Evolutionary conservation across 768 basidiomycete species (phyloP).

Genomic region (Cyathus striatus): DNA sequence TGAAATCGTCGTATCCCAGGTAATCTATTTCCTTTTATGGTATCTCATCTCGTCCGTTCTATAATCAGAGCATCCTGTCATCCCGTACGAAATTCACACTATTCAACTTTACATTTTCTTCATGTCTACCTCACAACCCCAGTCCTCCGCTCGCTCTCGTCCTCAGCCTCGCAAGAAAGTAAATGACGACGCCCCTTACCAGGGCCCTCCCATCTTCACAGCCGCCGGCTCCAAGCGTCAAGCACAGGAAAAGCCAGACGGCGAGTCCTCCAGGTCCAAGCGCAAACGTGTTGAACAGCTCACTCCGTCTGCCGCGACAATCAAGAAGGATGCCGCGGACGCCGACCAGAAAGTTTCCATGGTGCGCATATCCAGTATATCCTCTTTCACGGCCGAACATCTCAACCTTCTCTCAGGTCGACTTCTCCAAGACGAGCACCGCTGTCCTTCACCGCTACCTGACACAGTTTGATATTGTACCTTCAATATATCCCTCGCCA

Average conservation of each 20-base stretch:
- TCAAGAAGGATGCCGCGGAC: constrained; percentile 28
- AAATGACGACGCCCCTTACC: constrained; percentile 69
- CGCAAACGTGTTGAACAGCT: constrained; percentile 60
- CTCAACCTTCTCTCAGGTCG: constrained; percentile 46
- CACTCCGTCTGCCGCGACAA: constrained; percentile 16
- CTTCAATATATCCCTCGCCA: constrained; percentile 67
- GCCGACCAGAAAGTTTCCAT: constrained; percentile 35
- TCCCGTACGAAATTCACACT: too few species aligned
- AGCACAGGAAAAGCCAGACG: constrained; percentile 62
- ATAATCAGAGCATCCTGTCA: too few species aligned
- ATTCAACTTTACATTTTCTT: constrained; percentile 3
- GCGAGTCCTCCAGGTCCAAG: constrained; percentile 64
- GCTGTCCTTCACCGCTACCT: constrained; percentile 68
- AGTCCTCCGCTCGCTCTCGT: constrained; percentile 42
- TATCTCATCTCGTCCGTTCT: too few species aligned
- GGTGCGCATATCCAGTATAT: constrained; percentile 23
- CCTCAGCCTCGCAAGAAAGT: constrained; percentile 58
- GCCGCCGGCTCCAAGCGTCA: constrained; percentile 55
- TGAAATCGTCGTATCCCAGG: too few species aligned
- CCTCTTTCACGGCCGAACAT: neutral
- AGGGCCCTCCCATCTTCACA: constrained; percentile 43
- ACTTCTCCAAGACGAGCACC: constrained; percentile 68
- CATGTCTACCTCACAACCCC: constrained; percentile 29
- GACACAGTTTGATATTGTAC: constrained; percentile 66
- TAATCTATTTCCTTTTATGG: too few species aligned